Percentiles rank a stretch among this genome's conserved stretches.
Evolutionary conservation across 805 yeast species (phyloP).

Genomic region (Candida maesae): DNA sequence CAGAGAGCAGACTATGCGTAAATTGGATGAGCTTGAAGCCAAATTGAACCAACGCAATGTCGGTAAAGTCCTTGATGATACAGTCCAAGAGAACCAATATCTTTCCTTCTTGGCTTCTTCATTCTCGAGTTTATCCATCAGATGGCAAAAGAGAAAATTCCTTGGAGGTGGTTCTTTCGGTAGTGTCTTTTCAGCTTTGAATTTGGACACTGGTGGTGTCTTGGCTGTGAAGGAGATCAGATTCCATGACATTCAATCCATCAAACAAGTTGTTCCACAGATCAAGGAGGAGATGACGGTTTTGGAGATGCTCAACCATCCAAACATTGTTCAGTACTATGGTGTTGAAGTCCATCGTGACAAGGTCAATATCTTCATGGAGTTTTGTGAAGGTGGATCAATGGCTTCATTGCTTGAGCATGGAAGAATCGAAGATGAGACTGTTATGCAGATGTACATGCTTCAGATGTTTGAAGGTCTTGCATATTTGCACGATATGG

Average conservation of each 20-base stretch:
- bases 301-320: constrained; percentile 90
- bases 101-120: constrained; percentile 84
- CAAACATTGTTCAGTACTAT: constrained; percentile 92
- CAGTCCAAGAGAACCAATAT: constrained; percentile 83
- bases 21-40: constrained; percentile 61
- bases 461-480: constrained; percentile 92
- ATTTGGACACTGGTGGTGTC: constrained; percentile 90
- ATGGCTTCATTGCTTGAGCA: constrained; percentile 79
- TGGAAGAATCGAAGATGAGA: constrained; percentile 93
- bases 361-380: constrained; percentile 94
- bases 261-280: constrained; percentile 78
- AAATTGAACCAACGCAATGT: constrained; percentile 42
- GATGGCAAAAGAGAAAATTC: constrained; percentile 95
- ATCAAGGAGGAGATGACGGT: constrained; percentile 97
- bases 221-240: constrained; percentile 96
- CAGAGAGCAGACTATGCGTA: constrained; percentile 63
- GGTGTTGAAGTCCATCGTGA: constrained; percentile 98
- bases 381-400: constrained; percentile 95
- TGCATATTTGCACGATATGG: constrained; percentile 90
- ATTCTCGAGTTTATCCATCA: constrained; percentile 81
- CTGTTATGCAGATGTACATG: constrained; percentile 85
- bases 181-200: constrained; percentile 85
- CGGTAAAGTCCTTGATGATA: constrained; percentile 87
- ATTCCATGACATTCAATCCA: constrained; percentile 82
- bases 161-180: constrained; percentile 98